Percentiles rank a stretch among this genome's conserved stretches.
Evolutionary conservation across 2,329 filamentous ascomycete species (phyloP).

Genomic region (Aspergillus pseudotamarii): DNA sequence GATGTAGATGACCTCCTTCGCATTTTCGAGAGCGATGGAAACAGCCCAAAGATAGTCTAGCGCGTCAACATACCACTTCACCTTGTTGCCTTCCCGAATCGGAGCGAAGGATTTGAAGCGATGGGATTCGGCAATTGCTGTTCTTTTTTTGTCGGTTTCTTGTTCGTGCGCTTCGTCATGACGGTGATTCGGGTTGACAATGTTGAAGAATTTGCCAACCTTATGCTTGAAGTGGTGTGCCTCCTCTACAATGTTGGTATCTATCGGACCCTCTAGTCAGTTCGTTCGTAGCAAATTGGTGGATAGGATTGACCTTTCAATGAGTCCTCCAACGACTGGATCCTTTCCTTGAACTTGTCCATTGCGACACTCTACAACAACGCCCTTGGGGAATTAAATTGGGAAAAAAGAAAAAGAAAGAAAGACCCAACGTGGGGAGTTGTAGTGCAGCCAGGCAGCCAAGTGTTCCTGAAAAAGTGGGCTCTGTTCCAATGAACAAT

Average conservation of each 20-base stretch:
- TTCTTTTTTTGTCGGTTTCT: conserved; percentile 77
- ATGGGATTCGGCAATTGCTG: conserved; percentile 69
- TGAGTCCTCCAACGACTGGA: conserved; percentile 28
- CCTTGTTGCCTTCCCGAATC: conserved; percentile 77
- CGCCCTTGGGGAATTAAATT: neutral
- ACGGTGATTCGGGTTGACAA: conserved; percentile 84
- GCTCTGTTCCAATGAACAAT: neutral
- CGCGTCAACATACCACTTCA: conserved; percentile 98
- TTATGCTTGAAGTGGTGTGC: conserved; percentile 64
- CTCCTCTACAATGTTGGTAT: conserved; percentile 49
- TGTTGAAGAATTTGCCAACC: conserved; percentile 65
- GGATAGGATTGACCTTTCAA: conserved; percentile 27
- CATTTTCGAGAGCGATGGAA: conserved; percentile 83
- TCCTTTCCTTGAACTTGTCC: conserved; percentile 30
- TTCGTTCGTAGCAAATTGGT: conserved; percentile 4
- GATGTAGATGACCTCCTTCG: conserved; percentile 93
- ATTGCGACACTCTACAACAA: conserved; percentile 18
- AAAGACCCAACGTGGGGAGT: neutral
- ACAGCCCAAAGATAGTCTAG: conserved; percentile 96
- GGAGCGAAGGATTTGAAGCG: conserved; percentile 92
- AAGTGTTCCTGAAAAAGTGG: conserved; percentile 3
- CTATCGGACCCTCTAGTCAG: conserved; percentile 21
- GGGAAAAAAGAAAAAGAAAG: neutral
- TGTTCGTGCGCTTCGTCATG: conserved; percentile 94
- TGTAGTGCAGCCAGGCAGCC: neutral